These are phyloP conservation scores for Candida vaughaniae DNA, from an alignment of 805 yeast genomes.

Conservation along the genomic window DNA sequence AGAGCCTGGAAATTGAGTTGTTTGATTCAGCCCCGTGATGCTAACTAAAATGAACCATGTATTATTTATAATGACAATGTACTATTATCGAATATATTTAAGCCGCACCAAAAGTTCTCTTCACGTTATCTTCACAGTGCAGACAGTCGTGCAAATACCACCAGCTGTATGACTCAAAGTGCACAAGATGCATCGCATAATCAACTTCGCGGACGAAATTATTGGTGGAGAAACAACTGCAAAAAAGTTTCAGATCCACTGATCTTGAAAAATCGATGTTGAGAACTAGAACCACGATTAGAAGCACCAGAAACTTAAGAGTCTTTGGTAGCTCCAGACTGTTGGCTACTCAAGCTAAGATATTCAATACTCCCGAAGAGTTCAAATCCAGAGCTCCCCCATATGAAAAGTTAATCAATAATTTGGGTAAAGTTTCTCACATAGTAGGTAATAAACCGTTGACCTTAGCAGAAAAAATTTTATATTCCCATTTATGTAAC, in stretches of 20 bases:
- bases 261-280: slow-evolving; percentile 1
- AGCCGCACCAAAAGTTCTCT: too few relatives aligned
- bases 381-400: slow-evolving; percentile 81
- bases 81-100: too few relatives aligned
- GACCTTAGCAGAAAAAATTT: slow-evolving; percentile 91
- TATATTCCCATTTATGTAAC: slow-evolving; percentile 87
- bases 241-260: slow-evolving; percentile 4
- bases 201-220: slow-evolving; percentile 6
- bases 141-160: too few relatives aligned
- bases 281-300: background rate
- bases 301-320: background rate
- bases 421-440: slow-evolving; percentile 60
- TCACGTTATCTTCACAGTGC: too few relatives aligned
- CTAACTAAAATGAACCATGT: slow-evolving; percentile 1
- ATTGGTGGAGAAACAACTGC: slow-evolving; percentile 11
- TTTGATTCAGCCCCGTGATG: slow-evolving; percentile 52
- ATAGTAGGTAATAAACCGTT: slow-evolving; percentile 71
- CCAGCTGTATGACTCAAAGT: too few relatives aligned
- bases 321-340: background rate
- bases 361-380: slow-evolving; percentile 52
- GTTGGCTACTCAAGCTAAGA: slow-evolving; percentile 28
- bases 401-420: slow-evolving; percentile 68
- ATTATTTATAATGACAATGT: slow-evolving; percentile 1
- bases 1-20: slow-evolving; percentile 75
- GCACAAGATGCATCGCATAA: too few relatives aligned